Percentiles rank a stretch among this genome's conserved stretches.
Evolutionary conservation across 2,329 filamentous ascomycete genomes (phyloP).

Genomic region (Microdochium trichocladiopsis): DNA sequence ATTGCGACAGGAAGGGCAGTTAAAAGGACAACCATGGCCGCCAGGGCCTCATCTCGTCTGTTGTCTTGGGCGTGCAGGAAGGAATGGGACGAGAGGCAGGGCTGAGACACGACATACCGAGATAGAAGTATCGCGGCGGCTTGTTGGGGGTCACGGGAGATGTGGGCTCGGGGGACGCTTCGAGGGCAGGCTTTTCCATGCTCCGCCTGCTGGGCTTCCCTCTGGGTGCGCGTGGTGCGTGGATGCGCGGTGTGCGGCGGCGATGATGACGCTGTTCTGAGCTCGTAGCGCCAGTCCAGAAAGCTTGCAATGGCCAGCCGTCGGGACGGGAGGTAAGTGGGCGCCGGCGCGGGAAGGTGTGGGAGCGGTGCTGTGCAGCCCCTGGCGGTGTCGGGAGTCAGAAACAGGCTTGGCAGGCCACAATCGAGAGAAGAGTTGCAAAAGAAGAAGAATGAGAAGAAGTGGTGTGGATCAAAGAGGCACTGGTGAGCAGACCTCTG

Average conservation of each 20-base stretch:
- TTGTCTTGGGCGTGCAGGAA: not conserved
- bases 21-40: not conserved
- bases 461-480: too few species aligned
- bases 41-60: not conserved
- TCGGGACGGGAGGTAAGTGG: too few species aligned
- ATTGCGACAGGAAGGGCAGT: too few species aligned
- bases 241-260: too few species aligned
- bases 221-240: too few species aligned
- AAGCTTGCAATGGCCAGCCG: not conserved
- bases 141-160: conserved; percentile 3
- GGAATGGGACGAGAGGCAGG: not conserved
- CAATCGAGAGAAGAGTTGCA: too few species aligned
- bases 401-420: too few species aligned
- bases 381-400: too few species aligned
- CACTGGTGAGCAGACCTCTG: too few species aligned
- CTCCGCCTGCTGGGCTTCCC: not conserved
- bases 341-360: too few species aligned
- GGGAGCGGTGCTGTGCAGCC: too few species aligned
- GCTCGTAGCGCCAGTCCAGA: not conserved
- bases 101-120: not conserved
- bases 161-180: not conserved
- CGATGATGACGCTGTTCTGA: not conserved
- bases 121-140: not conserved
- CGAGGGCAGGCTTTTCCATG: not conserved
- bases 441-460: too few species aligned